Conservation (phyloP, 2,329 filamentous ascomycete species). For the Claviceps quebecensis region DNA sequence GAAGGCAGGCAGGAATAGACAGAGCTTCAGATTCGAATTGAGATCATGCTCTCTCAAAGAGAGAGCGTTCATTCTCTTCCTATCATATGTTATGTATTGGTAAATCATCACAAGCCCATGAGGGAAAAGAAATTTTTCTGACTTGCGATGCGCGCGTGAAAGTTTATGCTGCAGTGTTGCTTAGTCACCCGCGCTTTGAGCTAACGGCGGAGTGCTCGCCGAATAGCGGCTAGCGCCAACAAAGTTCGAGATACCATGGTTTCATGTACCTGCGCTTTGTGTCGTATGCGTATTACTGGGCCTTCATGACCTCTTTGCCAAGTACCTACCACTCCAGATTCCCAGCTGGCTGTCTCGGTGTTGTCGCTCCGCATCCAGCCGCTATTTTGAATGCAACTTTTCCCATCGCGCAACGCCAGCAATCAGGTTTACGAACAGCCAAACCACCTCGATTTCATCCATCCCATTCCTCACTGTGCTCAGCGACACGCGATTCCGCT, state of each 20-base stretch:
- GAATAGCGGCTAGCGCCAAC: background rate
- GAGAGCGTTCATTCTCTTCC: constrained; percentile 54
- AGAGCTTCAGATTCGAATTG: constrained; percentile 48
- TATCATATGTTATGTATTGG: constrained; percentile 42
- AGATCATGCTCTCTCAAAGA: constrained; percentile 43
- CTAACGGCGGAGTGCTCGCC: background rate
- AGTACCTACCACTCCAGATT: background rate
- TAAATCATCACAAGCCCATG: constrained; percentile 48
- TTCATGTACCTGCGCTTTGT: background rate
- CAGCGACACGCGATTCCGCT: constrained; percentile 6
- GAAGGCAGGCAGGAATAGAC: background rate
- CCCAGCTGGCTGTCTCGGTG: background rate
- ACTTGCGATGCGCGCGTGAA: background rate
- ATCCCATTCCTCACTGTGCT: background rate
- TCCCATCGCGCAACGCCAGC: background rate
- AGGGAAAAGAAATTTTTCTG: constrained; percentile 12
- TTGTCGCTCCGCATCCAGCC: constrained; percentile 1
- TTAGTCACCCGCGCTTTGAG: constrained; percentile 1
- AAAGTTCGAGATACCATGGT: background rate
- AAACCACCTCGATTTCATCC: background rate
- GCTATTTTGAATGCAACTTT: constrained; percentile 1
- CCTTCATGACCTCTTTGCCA: background rate
- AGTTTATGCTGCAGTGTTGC: background rate
- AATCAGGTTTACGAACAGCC: background rate
- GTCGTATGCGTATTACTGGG: background rate